A percentile compares a stretch with the other conserved stretches of the same genome.
These are phyloP conservation scores for Recurvomyces mirabilis DNA, from an alignment of 495 filamentous ascomycete genomes.

Conservation along the genomic window DNA sequence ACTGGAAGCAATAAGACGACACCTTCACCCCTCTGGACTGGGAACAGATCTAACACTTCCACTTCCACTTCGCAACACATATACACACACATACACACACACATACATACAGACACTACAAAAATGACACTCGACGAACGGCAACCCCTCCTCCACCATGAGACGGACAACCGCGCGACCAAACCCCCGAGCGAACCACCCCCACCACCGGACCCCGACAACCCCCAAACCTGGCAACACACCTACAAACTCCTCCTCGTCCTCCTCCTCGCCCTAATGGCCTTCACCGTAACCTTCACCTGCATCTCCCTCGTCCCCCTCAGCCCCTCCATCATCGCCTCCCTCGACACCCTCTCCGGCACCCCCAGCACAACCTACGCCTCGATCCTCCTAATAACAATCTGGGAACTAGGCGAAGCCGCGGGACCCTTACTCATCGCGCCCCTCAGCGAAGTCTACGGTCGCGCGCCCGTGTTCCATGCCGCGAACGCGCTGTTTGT, in stretches of 20 bases:
- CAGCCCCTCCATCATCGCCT: slow-evolving; percentile 38
- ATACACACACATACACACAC: too few species aligned
- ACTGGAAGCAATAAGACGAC: too few species aligned
- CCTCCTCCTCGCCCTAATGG: slow-evolving; percentile 37
- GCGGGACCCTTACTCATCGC: slow-evolving; percentile 49
- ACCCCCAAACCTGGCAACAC: slow-evolving; percentile 30
- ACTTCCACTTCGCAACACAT: too few species aligned
- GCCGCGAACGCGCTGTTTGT: slow-evolving; percentile 42
- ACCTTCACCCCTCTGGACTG: too few species aligned
- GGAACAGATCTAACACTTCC: too few species aligned
- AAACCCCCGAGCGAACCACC: too few species aligned
- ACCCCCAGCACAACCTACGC: slow-evolving; percentile 30
- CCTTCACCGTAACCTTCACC: slow-evolving; percentile 46
- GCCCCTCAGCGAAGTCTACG: slow-evolving; percentile 45
- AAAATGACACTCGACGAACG: too few species aligned
- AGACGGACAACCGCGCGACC: too few species aligned
- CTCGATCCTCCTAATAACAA: slow-evolving; percentile 42
- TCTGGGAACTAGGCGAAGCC: slow-evolving; percentile 42
- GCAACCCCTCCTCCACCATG: too few species aligned
- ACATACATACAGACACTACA: too few species aligned
- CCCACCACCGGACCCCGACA: background rate
- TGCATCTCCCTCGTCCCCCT: slow-evolving; percentile 46
- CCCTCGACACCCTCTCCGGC: slow-evolving; percentile 31
- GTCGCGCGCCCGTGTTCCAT: slow-evolving; percentile 44
- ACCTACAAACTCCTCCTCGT: slow-evolving; percentile 42